A percentile compares a stretch with the other conserved stretches of the same genome.
Evolutionary conservation across 2,329 filamentous ascomycete genomes (phyloP).

Genomic region (Colletotrichum spinosum): DNA sequence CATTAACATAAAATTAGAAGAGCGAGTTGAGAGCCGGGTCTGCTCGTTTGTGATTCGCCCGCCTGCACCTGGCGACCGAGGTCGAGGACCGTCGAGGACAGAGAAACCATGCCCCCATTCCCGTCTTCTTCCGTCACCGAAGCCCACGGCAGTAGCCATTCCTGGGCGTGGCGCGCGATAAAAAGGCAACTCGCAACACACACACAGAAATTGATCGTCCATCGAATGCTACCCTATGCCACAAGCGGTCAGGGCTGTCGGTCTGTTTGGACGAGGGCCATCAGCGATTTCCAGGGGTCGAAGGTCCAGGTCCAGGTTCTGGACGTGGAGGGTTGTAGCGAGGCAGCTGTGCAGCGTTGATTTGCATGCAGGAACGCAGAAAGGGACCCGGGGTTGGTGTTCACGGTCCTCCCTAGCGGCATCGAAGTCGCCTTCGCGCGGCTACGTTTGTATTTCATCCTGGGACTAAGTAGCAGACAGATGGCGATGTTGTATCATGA

Average conservation of each 20-base stretch:
- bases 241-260: slow-evolving; percentile 11
- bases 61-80: neutral
- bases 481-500: slow-evolving; percentile 6
- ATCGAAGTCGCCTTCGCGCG: slow-evolving; percentile 10
- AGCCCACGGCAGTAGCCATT: too few relatives aligned
- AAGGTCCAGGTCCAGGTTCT: too few relatives aligned
- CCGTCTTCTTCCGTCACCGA: slow-evolving; percentile 4
- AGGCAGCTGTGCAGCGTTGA: slow-evolving; percentile 8
- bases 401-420: neutral
- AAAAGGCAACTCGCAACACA: neutral
- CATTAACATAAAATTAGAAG: slow-evolving; percentile 14
- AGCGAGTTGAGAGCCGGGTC: neutral
- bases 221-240: neutral
- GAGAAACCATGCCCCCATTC: neutral
- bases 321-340: slow-evolving; percentile 32
- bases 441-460: slow-evolving; percentile 8
- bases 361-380: slow-evolving; percentile 14
- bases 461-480: neutral
- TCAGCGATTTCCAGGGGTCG: neutral
- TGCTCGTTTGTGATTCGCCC: too few relatives aligned
- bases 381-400: slow-evolving; percentile 4
- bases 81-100: neutral
- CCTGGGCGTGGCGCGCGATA: neutral
- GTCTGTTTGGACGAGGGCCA: slow-evolving; percentile 29
- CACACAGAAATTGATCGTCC: slow-evolving; percentile 2